These are phyloP conservation scores for Poronia punctata DNA, from an alignment of 495 filamentous ascomycete species.

Conservation along the genomic window DNA sequence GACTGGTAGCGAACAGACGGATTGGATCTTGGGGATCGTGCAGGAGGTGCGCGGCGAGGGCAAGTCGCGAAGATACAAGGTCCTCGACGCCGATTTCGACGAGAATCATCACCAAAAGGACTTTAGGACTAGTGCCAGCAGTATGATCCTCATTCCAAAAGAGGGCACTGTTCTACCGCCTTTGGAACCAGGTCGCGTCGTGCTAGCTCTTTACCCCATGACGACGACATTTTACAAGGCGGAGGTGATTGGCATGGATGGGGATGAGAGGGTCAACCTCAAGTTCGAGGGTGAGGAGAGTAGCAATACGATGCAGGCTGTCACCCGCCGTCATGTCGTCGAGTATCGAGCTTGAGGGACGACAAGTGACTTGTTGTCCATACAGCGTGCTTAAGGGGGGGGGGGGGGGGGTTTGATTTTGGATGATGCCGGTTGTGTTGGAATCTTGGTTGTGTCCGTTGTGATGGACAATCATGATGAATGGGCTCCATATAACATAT, in stretches of 20 bases:
- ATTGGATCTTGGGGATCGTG: slow-evolving; percentile 88
- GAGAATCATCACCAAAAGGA: slow-evolving; percentile 66
- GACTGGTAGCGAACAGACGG: slow-evolving; percentile 57
- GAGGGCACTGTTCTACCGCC: slow-evolving; percentile 57
- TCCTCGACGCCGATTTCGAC: slow-evolving; percentile 89
- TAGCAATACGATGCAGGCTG: slow-evolving; percentile 67
- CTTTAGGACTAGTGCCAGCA: slow-evolving; percentile 70
- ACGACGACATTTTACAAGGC: slow-evolving; percentile 98
- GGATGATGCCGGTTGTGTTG: too few relatives aligned
- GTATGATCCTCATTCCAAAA: slow-evolving; percentile 69
- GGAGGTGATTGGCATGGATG: slow-evolving; percentile 73
- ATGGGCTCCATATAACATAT: too few relatives aligned
- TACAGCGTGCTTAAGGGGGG: too few relatives aligned
- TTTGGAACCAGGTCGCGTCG: slow-evolving; percentile 71
- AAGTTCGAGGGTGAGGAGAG: slow-evolving; percentile 86
- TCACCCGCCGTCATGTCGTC: slow-evolving; percentile 71
- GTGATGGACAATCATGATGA: too few relatives aligned
- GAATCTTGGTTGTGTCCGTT: too few relatives aligned
- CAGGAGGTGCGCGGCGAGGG: slow-evolving; percentile 78
- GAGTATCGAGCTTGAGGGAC: slow-evolving; percentile 51
- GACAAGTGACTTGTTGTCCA: too few relatives aligned
- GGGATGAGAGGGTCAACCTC: slow-evolving; percentile 46
- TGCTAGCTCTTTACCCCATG: slow-evolving; percentile 77
- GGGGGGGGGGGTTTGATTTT: too few relatives aligned
- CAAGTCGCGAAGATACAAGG: slow-evolving; percentile 83